Evolutionary conservation across 2,329 filamentous ascomycete species (phyloP).

Genomic region (Trichoderma lentiforme): DNA sequence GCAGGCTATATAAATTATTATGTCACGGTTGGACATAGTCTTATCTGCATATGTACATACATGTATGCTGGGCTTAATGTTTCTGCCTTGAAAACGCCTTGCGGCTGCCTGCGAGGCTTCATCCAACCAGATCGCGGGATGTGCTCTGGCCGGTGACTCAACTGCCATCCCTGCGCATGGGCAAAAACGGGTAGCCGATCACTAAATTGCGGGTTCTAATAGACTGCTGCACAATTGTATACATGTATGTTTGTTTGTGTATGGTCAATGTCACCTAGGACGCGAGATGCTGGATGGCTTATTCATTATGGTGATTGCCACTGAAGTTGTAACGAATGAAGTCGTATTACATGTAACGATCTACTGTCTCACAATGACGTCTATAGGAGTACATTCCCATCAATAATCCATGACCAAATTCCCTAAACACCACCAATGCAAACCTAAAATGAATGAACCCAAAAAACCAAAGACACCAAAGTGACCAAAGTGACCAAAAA

Average conservation of each 20-base stretch:
- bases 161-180: background rate
- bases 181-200: background rate
- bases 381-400: background rate
- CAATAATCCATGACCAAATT: background rate
- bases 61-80: background rate
- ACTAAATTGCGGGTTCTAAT: background rate
- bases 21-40: background rate
- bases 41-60: background rate
- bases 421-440: background rate
- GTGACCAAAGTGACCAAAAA: too few species aligned
- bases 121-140: constrained; percentile 12
- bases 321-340: background rate
- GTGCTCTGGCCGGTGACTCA: constrained; percentile 9
- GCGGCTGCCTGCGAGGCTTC: constrained; percentile 6
- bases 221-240: background rate
- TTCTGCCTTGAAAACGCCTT: constrained; percentile 12
- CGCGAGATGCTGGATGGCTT: background rate
- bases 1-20: background rate
- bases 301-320: background rate
- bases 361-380: background rate
- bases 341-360: background rate
- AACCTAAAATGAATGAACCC: background rate
- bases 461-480: background rate
- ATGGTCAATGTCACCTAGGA: background rate
- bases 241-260: background rate